These are phyloP conservation scores for Aspergillus hiratsukae DNA, from an alignment of 2,329 filamentous ascomycete species.

Conservation along the genomic window DNA sequence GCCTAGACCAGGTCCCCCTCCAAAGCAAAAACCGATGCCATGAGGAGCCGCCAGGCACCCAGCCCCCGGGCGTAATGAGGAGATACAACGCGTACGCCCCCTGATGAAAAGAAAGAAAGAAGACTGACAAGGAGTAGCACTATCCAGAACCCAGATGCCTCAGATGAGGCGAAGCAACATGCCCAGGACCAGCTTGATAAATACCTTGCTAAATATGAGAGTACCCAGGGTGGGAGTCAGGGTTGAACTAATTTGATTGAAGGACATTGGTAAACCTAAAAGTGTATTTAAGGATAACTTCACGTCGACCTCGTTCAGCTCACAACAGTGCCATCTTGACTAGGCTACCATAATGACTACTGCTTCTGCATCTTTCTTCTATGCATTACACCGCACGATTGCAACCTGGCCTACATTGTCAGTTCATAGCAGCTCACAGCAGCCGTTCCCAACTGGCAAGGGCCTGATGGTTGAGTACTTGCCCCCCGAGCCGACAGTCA, in stretches of 20 bases:
- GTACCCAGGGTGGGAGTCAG: background rate
- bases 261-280: background rate
- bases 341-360: background rate
- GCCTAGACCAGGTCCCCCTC: too few species aligned
- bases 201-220: background rate
- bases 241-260: too few species aligned
- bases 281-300: background rate
- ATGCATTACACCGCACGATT: background rate
- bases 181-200: slow-evolving; percentile 15
- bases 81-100: slow-evolving; percentile 19
- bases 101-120: background rate
- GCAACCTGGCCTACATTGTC: too few species aligned
- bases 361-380: background rate
- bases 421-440: background rate
- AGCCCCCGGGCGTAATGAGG: slow-evolving; percentile 9
- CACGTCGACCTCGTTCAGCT: background rate
- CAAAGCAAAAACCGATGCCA: too few species aligned
- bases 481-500: too few species aligned
- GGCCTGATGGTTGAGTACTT: too few species aligned
- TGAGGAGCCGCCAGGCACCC: too few species aligned
- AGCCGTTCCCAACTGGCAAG: background rate
- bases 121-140: slow-evolving; percentile 8
- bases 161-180: slow-evolving; percentile 12
- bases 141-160: slow-evolving; percentile 15
- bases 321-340: background rate